phyloP scores from a whole-genome alignment of 352 stramenopile genomes.

The Peronospora destructor region DNA sequence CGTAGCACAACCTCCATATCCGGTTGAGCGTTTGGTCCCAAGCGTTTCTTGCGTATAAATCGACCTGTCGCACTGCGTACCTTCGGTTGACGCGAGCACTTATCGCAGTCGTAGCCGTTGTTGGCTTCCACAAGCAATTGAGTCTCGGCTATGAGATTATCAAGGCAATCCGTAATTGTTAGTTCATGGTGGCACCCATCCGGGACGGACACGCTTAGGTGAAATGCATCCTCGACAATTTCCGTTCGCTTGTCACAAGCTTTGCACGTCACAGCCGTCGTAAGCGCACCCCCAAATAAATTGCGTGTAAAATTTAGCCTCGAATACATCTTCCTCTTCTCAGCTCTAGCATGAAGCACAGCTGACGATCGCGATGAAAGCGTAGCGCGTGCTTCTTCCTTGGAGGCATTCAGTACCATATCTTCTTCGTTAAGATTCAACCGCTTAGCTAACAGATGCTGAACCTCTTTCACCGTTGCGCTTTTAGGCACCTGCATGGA shows the following conservation, averaged over 20 bases:
- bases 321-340: constrained; percentile 35
- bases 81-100: constrained; percentile 44
- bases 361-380: constrained; percentile 23
- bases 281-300: constrained; percentile 50
- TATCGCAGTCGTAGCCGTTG: constrained; percentile 69
- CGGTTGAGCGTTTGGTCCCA: constrained; percentile 17
- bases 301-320: constrained; percentile 55
- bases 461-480: constrained; percentile 44
- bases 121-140: constrained; percentile 40
- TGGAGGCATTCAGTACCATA: constrained; percentile 40
- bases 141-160: constrained; percentile 44
- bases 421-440: constrained; percentile 50
- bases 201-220: constrained; percentile 53
- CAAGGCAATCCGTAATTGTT: constrained; percentile 39
- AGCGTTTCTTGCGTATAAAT: constrained; percentile 30
- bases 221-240: constrained; percentile 54
- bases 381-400: constrained; percentile 23
- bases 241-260: constrained; percentile 43
- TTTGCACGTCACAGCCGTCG: constrained; percentile 44
- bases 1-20: constrained; percentile 33
- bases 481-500: constrained; percentile 44
- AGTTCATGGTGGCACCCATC: constrained; percentile 14
- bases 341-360: constrained; percentile 22
- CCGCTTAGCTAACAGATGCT: constrained; percentile 45
- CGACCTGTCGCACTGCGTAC: constrained; percentile 16